Base-by-base conservation (phyloP, 345 rosid species). In the Bretschneidera sinensis region DNA sequence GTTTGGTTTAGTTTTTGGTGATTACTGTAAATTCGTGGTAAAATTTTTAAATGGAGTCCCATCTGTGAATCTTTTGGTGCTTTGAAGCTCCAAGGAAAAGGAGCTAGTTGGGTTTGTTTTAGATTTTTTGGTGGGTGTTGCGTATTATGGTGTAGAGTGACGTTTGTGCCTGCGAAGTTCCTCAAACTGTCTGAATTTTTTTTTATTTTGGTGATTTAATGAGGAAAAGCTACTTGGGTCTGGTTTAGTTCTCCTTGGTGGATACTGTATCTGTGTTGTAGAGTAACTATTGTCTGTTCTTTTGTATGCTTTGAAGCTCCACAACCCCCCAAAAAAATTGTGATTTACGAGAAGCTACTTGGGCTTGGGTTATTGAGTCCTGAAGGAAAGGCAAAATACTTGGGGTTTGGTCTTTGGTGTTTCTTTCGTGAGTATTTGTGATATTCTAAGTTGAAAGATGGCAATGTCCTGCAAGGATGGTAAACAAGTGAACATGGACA, bases 401-500 rank as follows among this genome's bases (percentile, higher is more conserved):
- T 48, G 56, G n/a, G 24, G 21, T 57, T 60, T 45, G 21, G 49
- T 60, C 22, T 34, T n/a, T n/a, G n/a, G n/a, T n/a, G n/a, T n/a
- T 19, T 56, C 16, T 21, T 52, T 21, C 17, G 35, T 48, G 61
- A 64, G 24, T 55, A 17, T 48, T 61, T 63, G 71, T 48, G 73
- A 64, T 49, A 58, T 63, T 23, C 28, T 62, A 65, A 48, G 55
- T 48, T 54, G 78, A 57, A 33, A 63, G 76, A 83, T 91, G 97
- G 84, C 96, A 77, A 87, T 85, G 88, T 76, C 91, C 83, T 91
- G 88, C 81, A 88, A 86, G 78, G 99, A 95, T 74, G 91, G 88
- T 74, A 91, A 84, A 78, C 67, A 62, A 50, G 84, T 78, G 60
- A 79, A 76, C 67, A 51, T 95, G 67, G 99, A 95, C 51, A 95